phyloP scores from a whole-genome alignment of 345 rosid species.

The Citrus medica region DNA sequence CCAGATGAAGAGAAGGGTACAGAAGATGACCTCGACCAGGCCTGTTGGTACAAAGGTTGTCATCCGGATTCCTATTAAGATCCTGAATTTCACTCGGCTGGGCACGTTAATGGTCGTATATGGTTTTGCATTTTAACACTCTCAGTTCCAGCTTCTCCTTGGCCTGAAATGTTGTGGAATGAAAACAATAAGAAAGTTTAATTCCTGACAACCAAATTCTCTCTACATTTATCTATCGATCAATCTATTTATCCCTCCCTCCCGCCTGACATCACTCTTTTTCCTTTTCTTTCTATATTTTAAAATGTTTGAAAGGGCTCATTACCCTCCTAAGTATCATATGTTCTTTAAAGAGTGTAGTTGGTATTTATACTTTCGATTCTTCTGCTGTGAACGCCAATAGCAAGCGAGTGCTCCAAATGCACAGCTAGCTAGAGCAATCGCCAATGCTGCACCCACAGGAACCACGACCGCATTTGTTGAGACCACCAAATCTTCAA shows the following conservation, averaged over 20 bases:
- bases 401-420: conserved; percentile 96
- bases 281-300: conserved; percentile 9
- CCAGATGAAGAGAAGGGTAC: conserved; percentile 16
- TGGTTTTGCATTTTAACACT: conserved; percentile 26
- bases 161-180: conserved; percentile 67
- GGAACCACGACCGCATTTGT: conserved; percentile 85
- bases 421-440: conserved; percentile 94
- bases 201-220: conserved; percentile 18
- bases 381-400: conserved; percentile 97
- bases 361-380: conserved; percentile 85
- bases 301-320: conserved; percentile 30
- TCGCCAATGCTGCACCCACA: conserved; percentile 92
- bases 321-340: conserved; percentile 46
- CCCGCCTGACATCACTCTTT: neutral
- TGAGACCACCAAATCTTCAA: conserved; percentile 58
- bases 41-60: conserved; percentile 11
- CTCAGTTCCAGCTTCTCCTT: conserved; percentile 65
- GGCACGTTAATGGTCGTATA: conserved; percentile 26
- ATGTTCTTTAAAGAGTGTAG: conserved; percentile 83
- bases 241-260: neutral
- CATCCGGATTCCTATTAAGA: conserved; percentile 30
- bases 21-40: conserved; percentile 34
- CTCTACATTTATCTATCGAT: conserved; percentile 19
- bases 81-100: conserved; percentile 22
- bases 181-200: conserved; percentile 40